A percentile compares a stretch with the other conserved stretches of the same genome.
phyloP scores from a whole-genome alignment of 1,139 yeast genomes.

The Yamadazyma atlantica region DNA sequence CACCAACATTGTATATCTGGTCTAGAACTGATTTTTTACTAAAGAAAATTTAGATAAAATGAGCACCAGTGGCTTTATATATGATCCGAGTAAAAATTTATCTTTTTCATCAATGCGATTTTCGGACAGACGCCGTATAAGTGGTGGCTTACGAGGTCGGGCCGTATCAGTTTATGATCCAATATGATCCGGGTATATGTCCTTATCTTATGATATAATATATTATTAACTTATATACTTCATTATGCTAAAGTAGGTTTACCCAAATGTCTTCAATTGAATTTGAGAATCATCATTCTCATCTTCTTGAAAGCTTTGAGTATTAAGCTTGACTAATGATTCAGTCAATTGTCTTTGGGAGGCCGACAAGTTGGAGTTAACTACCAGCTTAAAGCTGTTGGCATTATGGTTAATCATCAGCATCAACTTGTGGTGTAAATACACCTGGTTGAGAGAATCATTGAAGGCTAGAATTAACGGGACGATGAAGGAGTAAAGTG shows the following conservation, averaged over 20 bases:
- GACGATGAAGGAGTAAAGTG: conserved; percentile 44
- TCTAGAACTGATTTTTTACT: no score
- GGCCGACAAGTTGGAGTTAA: conserved; percentile 34
- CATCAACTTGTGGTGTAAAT: conserved; percentile 52
- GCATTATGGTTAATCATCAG: conserved; percentile 51
- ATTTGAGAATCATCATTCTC: conserved; percentile 25
- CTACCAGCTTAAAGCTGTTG: conserved; percentile 52
- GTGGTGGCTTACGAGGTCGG: neutral
- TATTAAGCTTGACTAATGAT: conserved; percentile 32
- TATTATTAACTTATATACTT: neutral
- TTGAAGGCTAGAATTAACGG: conserved; percentile 49
- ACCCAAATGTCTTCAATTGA: conserved; percentile 37
- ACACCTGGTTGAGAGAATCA: conserved; percentile 27
- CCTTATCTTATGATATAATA: neutral
- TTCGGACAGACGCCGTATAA: conserved; percentile 1
- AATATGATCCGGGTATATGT: neutral
- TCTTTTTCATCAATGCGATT: conserved; percentile 6
- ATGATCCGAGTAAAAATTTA: neutral
- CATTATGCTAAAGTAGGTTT: neutral
- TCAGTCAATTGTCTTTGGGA: conserved; percentile 43
- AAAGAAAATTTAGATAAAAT: no score
- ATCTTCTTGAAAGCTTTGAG: conserved; percentile 6
- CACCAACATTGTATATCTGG: neutral
- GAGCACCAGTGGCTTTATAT: neutral
- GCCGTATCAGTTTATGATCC: neutral